Conservation (phyloP, 208 protist genomes). For the Naegleria fowleri region DNA sequence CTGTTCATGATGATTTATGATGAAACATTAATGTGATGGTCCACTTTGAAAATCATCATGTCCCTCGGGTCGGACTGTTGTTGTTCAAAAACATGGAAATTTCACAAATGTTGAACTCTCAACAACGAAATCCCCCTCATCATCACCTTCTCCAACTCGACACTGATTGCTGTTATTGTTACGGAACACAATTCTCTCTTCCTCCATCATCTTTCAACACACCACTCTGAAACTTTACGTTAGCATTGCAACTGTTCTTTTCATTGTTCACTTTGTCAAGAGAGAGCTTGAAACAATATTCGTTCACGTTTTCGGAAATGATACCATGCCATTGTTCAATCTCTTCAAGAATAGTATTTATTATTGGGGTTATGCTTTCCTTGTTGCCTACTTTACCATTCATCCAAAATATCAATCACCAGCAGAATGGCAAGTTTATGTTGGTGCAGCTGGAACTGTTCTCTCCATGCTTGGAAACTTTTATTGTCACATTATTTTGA, state of each 20-base stretch:
- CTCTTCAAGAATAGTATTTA: conserved; percentile 89
- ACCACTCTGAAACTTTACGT: too few species aligned
- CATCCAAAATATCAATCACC: conserved; percentile 71
- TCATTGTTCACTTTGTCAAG: conserved; percentile 82
- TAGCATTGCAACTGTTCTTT: conserved; percentile 69
- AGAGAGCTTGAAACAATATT: conserved; percentile 85
- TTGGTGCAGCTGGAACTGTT: conserved; percentile 49
- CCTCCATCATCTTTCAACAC: too few species aligned
- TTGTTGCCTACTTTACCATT: conserved; percentile 78
- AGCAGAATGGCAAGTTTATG: conserved; percentile 48
- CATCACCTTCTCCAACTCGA: too few species aligned
- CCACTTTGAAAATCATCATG: too few species aligned
- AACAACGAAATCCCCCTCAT: too few species aligned
- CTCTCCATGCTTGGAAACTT: conserved; percentile 79
- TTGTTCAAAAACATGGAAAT: too few species aligned
- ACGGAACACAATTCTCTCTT: too few species aligned
- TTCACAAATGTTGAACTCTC: too few species aligned
- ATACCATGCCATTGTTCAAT: conserved; percentile 86
- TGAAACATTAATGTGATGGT: too few species aligned
- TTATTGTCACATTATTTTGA: conserved; percentile 73
- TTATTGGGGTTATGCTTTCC: conserved; percentile 84
- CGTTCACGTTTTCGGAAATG: conserved; percentile 84
- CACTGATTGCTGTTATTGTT: too few species aligned
- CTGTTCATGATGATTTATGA: too few species aligned
- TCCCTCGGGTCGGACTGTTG: too few species aligned